A percentile compares a stretch with the other conserved stretches of the same genome.
phyloP scores from a whole-genome alignment of 129 eudicot genomes.

The Pseudognaphalium luteoalbum region DNA sequence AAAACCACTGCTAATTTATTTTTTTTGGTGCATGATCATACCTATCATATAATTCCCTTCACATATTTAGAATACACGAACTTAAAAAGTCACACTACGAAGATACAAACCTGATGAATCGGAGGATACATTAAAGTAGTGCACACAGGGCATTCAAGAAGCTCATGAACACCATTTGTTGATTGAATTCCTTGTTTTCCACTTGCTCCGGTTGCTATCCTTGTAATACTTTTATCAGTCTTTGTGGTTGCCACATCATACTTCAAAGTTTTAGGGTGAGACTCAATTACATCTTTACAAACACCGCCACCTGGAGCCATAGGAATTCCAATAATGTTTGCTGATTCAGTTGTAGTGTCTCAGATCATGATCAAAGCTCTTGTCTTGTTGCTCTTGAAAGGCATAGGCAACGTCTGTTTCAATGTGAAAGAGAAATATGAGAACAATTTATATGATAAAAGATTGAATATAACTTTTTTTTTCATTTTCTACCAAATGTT shows the following conservation, averaged over 20 bases:
- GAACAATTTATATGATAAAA: constrained; percentile 5
- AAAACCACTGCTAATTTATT: too few species aligned
- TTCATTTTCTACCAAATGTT: constrained; percentile 33
- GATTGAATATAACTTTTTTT: constrained; percentile 15
- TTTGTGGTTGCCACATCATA: constrained; percentile 46
- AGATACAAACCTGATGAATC: constrained; percentile 74
- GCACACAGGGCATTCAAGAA: constrained; percentile 82
- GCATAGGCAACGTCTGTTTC: constrained; percentile 33
- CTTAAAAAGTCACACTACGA: background rate
- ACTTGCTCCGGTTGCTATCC: constrained; percentile 28
- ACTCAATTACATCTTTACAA: constrained; percentile 63
- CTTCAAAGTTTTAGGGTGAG: constrained; percentile 58
- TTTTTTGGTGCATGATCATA: background rate
- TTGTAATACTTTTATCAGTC: constrained; percentile 35
- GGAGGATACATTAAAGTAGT: constrained; percentile 77
- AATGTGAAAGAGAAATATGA: constrained; percentile 27
- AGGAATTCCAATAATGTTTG: constrained; percentile 4
- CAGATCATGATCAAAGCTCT: constrained; percentile 21
- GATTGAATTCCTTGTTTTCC: constrained; percentile 56
- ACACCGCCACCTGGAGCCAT: constrained; percentile 77
- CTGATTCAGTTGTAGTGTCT: constrained; percentile 19
- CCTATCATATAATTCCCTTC: background rate
- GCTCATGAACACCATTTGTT: constrained; percentile 70
- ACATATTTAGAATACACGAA: background rate
- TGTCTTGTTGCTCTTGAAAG: constrained; percentile 21